Conservation (phyloP, 2,329 filamentous ascomycete species). For the Fusarium circinatum region DNA sequence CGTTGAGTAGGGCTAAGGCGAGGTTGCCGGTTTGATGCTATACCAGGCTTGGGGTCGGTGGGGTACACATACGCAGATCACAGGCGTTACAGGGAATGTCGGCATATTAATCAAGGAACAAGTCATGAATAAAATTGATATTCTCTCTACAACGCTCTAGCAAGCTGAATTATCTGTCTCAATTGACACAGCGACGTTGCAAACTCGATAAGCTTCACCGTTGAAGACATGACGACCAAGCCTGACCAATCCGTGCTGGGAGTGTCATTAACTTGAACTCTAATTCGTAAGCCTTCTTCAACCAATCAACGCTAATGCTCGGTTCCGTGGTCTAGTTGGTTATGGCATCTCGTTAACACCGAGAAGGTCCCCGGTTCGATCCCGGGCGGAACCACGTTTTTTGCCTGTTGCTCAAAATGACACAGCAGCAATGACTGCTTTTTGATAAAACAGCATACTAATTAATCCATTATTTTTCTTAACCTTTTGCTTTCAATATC, state of each 20-base stretch:
- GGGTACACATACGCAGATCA: neutral
- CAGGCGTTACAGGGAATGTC: neutral
- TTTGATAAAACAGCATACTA: accelerated
- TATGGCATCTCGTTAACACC: conserved; percentile 3
- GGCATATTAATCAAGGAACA: neutral
- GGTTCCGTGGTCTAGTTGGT: conserved; percentile 7
- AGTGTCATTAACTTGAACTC: accelerated
- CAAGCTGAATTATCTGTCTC: neutral
- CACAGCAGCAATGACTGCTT: accelerated
- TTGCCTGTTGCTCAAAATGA: accelerated
- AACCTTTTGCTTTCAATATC: accelerated
- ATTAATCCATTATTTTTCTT: accelerated
- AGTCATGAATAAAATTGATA: neutral
- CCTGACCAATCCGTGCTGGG: accelerated
- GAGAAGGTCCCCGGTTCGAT: neutral
- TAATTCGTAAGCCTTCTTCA: accelerated
- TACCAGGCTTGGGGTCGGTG: neutral
- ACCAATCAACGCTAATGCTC: neutral
- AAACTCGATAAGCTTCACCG: neutral
- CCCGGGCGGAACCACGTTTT: neutral
- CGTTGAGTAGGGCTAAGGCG: conserved; percentile 11
- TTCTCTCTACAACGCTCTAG: neutral
- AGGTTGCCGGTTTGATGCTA: neutral
- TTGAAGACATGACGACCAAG: neutral
- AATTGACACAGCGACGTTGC: neutral